A percentile compares a stretch with the other conserved stretches of the same genome.
Conservation (phyloP, 2,329 filamentous ascomycete species). For the Ascochyta viciae-villosae region DNA sequence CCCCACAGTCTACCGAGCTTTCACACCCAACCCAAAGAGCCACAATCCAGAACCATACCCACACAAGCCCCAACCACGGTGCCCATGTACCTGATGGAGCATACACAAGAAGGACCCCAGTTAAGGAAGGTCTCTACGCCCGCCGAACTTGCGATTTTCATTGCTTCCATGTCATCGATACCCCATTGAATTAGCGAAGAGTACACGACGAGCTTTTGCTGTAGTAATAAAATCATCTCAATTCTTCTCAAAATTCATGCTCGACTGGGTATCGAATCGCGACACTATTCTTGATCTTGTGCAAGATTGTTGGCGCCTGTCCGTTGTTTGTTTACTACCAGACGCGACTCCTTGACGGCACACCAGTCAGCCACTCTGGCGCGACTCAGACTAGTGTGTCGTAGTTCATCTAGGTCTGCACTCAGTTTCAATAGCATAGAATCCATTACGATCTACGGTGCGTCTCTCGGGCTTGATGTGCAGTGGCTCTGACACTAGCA, state of each 20-base stretch:
- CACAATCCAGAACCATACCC: neutral
- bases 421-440: no score
- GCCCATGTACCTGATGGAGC: conserved; percentile 13
- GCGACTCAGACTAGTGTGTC: neutral
- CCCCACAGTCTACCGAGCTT: neutral
- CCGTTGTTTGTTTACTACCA: neutral
- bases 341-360: neutral
- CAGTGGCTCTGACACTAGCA: neutral
- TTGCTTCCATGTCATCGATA: conserved; percentile 17
- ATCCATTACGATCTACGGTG: neutral
- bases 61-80: conserved; percentile 9
- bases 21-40: neutral
- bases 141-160: conserved; percentile 16
- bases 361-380: neutral
- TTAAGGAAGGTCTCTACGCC: conserved; percentile 15
- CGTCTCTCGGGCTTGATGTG: neutral
- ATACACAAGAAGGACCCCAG: conserved; percentile 2
- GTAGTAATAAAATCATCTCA: neutral
- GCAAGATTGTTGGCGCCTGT: neutral
- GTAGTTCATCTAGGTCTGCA: neutral
- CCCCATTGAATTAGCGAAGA: conserved; percentile 14
- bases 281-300: neutral
- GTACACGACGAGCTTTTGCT: neutral
- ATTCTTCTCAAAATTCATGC: neutral
- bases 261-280: neutral